Evolutionary conservation across 345 rosid genomes (phyloP).

Genomic region (Salix viminalis): DNA sequence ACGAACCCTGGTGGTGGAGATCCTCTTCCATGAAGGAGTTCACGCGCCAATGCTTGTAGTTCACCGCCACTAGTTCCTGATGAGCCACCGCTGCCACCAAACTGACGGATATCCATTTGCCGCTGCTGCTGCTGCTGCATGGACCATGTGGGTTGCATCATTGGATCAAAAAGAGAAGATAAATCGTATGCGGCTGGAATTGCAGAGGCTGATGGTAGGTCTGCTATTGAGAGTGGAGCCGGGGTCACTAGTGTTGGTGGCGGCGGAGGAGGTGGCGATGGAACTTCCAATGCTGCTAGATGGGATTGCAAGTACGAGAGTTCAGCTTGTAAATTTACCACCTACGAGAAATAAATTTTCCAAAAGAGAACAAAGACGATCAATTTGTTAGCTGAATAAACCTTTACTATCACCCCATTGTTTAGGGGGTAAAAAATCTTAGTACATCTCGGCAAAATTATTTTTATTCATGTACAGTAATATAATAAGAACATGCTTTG

Average conservation of each 20-base stretch:
- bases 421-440: background rate
- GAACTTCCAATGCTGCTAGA: slow-evolving; percentile 21
- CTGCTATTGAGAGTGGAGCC: slow-evolving; percentile 64
- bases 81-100: slow-evolving; percentile 32
- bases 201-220: slow-evolving; percentile 55
- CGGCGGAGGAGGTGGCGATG: slow-evolving; percentile 25
- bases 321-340: slow-evolving; percentile 31
- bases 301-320: slow-evolving; percentile 27
- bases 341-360: slow-evolving; percentile 7
- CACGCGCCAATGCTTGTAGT: slow-evolving; percentile 76
- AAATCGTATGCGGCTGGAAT: slow-evolving; percentile 56
- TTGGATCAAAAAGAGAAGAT: slow-evolving; percentile 67
- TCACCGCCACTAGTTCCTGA: slow-evolving; percentile 37
- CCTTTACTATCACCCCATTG: background rate
- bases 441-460: background rate
- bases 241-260: slow-evolving; percentile 20
- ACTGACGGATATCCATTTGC: slow-evolving; percentile 59
- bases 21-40: slow-evolving; percentile 64
- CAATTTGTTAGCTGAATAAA: background rate
- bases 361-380: background rate
- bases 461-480: too few relatives aligned
- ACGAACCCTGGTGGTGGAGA: slow-evolving; percentile 46
- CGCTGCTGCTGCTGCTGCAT: slow-evolving; percentile 52
- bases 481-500: too few relatives aligned
- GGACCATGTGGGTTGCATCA: slow-evolving; percentile 56